Conservation (phyloP, 306 rosid species). For the Trifolium pratense region DNA sequence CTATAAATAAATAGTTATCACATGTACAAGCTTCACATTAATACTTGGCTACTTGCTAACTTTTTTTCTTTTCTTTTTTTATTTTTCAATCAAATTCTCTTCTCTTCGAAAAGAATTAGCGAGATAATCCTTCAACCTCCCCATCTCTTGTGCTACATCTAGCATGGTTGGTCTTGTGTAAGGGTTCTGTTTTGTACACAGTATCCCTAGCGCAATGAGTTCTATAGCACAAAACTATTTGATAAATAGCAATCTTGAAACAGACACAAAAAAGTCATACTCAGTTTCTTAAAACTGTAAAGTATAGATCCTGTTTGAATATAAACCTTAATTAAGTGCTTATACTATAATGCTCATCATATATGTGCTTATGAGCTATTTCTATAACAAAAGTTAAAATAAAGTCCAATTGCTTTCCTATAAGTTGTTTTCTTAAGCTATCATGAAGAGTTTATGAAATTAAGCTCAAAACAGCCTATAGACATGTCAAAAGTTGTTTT, state of each 20-base stretch:
- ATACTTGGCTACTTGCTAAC: neutral
- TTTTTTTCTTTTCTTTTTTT: neutral
- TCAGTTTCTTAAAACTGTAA: conserved; percentile 2
- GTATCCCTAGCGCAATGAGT: conserved; percentile 73
- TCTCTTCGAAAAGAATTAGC: conserved; percentile 33
- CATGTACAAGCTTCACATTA: no score
- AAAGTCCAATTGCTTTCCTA: no score
- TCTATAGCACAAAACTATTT: conserved; percentile 21
- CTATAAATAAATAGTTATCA: no score
- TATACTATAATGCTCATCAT: no score
- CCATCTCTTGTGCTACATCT: conserved; percentile 78
- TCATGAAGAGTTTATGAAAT: neutral
- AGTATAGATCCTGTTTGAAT: neutral
- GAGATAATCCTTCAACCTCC: conserved; percentile 72
- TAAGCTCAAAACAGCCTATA: neutral
- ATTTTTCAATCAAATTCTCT: conserved; percentile 28
- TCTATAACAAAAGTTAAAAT: no score
- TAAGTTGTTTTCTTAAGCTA: no score
- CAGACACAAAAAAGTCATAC: neutral
- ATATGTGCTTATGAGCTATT: no score
- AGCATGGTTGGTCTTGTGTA: conserved; percentile 79
- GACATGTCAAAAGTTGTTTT: neutral
- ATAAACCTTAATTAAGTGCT: no score
- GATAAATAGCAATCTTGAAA: conserved; percentile 2
- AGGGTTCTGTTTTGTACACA: conserved; percentile 78